Percentiles rank a stretch among this genome's conserved stretches.
Evolutionary conservation across 805 yeast species (phyloP).

Genomic region (Teunomyces gatunensis): DNA sequence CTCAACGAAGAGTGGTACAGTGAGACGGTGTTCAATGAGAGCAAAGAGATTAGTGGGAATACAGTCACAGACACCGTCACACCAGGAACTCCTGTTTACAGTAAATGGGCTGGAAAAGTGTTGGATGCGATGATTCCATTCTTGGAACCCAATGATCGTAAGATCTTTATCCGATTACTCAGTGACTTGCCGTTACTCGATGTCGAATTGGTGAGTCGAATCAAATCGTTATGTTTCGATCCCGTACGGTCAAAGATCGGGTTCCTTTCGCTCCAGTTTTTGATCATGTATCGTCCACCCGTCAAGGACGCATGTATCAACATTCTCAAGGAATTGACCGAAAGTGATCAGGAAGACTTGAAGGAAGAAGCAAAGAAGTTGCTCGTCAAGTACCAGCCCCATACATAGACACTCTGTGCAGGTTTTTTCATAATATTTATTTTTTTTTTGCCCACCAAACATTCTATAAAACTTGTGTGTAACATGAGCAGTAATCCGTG

Average conservation of each 20-base stretch:
- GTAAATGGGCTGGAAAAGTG: conserved; percentile 65
- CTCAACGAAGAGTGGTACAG: conserved; percentile 91
- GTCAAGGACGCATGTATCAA: conserved; percentile 54
- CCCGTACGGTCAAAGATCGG: conserved; percentile 83
- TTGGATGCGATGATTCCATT: conserved; percentile 82
- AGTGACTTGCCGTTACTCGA: conserved; percentile 84
- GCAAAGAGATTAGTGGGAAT: conserved; percentile 15
- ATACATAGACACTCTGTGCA: background rate
- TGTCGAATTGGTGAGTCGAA: conserved; percentile 55
- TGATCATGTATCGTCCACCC: conserved; percentile 91
- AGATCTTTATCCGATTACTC: conserved; percentile 74
- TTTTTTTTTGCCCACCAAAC: too few relatives aligned
- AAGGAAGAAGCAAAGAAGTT: conserved; percentile 45
- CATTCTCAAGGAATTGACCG: conserved; percentile 44
- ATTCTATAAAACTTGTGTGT: background rate
- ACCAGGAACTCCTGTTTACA: conserved; percentile 36
- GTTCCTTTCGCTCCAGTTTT: conserved; percentile 73
- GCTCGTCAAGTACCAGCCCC: conserved; percentile 42
- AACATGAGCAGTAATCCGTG: conserved; percentile 29
- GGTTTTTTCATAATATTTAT: too few relatives aligned
- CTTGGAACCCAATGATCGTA: conserved; percentile 76
- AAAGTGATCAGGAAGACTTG: conserved; percentile 49
- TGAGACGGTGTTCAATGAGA: conserved; percentile 46
- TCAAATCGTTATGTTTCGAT: conserved; percentile 76
- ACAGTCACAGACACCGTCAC: background rate